phyloP scores from a whole-genome alignment of 352 stramenopile species.

The Aphanomyces stellatus region DNA sequence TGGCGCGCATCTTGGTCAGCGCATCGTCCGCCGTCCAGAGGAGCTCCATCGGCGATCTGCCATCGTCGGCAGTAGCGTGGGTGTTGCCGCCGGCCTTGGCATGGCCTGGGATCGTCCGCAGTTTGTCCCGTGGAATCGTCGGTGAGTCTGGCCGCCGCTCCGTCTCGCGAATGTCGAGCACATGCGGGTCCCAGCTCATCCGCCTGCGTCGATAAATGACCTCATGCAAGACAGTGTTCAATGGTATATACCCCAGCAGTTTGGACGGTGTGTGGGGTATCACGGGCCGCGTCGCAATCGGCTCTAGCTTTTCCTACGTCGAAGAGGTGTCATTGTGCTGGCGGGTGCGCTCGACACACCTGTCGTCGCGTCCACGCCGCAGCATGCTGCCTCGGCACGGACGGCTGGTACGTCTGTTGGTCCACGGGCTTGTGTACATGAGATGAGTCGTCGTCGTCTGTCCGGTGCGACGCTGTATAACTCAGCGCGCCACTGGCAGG shows the following conservation, averaged over 20 bases:
- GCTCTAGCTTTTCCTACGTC: constrained; percentile 14
- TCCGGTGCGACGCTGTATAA: background rate
- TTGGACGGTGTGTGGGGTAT: background rate
- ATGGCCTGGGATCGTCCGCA: background rate
- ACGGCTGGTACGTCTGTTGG: background rate
- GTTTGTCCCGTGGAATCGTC: background rate
- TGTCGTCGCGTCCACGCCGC: constrained; percentile 10
- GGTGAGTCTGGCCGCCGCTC: background rate
- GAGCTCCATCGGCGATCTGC: no score
- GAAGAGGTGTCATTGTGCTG: background rate
- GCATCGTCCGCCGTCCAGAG: no score
- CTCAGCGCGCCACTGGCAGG: background rate
- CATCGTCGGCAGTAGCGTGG: background rate
- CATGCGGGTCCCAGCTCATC: constrained; percentile 19
- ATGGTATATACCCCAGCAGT: constrained; percentile 4
- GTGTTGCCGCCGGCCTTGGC: background rate
- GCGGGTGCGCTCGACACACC: background rate
- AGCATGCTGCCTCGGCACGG: background rate
- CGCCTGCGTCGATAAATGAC: no score
- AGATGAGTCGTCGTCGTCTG: background rate
- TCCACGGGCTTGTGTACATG: background rate
- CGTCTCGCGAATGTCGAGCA: constrained; percentile 2
- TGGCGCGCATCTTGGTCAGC: background rate
- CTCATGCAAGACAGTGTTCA: no score
- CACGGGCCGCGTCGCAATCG: background rate